phyloP scores from a whole-genome alignment of 257 asterid genomes.

The Rehmannia glutinosa region DNA sequence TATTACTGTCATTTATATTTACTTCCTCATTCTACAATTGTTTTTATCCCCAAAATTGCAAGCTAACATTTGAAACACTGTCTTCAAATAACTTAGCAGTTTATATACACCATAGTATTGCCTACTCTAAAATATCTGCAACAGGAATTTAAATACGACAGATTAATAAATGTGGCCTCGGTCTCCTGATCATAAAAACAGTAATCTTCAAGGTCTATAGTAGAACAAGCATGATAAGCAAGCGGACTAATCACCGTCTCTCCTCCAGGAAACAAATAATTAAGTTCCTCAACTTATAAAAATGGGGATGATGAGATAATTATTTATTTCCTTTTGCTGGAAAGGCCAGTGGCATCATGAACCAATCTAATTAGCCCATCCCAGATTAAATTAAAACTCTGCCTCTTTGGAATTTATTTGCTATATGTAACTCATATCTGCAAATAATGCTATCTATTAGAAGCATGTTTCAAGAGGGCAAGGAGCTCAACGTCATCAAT shows the following conservation, averaged over 20 bases:
- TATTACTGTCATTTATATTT: not conserved
- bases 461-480: conserved; percentile 53
- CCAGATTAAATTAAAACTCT: not conserved
- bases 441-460: conserved; percentile 38
- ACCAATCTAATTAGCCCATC: not conserved
- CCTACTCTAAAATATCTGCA: too few species aligned
- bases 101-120: too few species aligned
- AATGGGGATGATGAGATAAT: not conserved
- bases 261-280: not conserved
- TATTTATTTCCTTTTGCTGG: not conserved
- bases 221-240: not conserved
- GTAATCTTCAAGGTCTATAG: not conserved
- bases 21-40: not conserved
- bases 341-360: not conserved
- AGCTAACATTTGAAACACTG: not conserved
- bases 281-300: not conserved
- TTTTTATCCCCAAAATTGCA: not conserved
- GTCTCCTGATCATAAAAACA: not conserved
- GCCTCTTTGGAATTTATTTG: not conserved
- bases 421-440: not conserved
- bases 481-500: conserved; percentile 65
- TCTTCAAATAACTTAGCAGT: not conserved
- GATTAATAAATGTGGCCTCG: not conserved
- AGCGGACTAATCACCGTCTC: not conserved
- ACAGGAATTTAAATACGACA: not conserved